phyloP scores from a whole-genome alignment of 768 basidiomycete genomes.

The Coprinopsis marcescibilis region DNA sequence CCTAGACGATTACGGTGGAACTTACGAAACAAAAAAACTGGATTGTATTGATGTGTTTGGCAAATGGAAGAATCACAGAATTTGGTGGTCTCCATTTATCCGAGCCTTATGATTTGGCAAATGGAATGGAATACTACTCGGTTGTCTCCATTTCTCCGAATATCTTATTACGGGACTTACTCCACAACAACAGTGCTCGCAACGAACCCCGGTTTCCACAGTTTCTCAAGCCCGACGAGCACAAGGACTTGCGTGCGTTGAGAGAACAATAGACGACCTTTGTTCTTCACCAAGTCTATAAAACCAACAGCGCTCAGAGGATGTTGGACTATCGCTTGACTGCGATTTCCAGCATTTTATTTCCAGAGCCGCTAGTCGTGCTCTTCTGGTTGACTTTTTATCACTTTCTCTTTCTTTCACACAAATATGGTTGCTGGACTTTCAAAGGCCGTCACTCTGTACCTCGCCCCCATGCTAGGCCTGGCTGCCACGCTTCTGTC shows the following conservation, averaged over 20 bases:
- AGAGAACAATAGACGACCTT: too few relatives aligned
- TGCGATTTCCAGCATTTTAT: conserved; percentile 3
- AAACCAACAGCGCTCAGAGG: too few relatives aligned
- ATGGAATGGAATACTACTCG: too few relatives aligned
- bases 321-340: conserved; percentile 10
- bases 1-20: conserved; percentile 5
- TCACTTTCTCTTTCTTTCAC: conserved; percentile 12
- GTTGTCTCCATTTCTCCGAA: too few relatives aligned
- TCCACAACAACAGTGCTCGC: too few relatives aligned
- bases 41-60: conserved; percentile 14
- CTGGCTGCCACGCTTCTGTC: conserved; percentile 62
- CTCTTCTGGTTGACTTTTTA: conserved; percentile 1
- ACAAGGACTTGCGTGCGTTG: too few relatives aligned
- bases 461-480: conserved; percentile 61
- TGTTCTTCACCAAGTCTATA: too few relatives aligned
- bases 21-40: conserved; percentile 4
- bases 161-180: too few relatives aligned
- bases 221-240: too few relatives aligned
- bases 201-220: too few relatives aligned
- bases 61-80: background rate
- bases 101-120: too few relatives aligned
- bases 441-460: conserved; percentile 62
- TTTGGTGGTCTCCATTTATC: background rate
- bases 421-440: conserved; percentile 62
- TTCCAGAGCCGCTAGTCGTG: conserved; percentile 8